These are phyloP conservation scores for Leishmania arabica DNA, from an alignment of 208 protist species.

Conservation along the genomic window DNA sequence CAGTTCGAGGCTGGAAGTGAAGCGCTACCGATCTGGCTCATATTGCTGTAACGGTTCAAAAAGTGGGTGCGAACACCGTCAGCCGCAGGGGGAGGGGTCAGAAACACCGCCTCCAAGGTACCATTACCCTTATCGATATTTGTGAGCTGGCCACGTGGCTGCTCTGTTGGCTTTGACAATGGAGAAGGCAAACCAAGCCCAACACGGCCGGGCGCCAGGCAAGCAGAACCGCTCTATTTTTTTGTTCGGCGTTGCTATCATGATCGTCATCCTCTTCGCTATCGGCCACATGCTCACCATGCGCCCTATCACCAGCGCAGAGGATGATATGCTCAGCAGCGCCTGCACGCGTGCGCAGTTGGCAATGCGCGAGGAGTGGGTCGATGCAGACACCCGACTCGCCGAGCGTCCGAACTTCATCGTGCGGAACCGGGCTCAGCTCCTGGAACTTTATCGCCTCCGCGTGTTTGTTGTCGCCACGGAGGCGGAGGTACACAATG, in stretches of 20 bases:
- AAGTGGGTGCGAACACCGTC: neutral
- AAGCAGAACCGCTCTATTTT: conserved; percentile 2
- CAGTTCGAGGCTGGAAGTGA: neutral
- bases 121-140: neutral
- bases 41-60: neutral
- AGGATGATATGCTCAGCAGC: conserved; percentile 24
- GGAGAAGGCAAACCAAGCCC: neutral
- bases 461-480: conserved; percentile 28
- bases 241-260: conserved; percentile 10
- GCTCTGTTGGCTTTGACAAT: neutral
- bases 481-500: neutral
- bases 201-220: neutral
- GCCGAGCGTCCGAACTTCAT: neutral
- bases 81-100: too few relatives aligned
- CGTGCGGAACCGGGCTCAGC: neutral
- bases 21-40: neutral
- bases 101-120: neutral
- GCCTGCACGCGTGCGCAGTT: neutral
- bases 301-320: conserved; percentile 28
- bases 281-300: conserved; percentile 31
- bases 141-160: neutral
- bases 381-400: conserved; percentile 23
- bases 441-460: conserved; percentile 32
- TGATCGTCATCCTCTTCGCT: conserved; percentile 10
- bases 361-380: conserved; percentile 26